Evolutionary conservation across 345 rosid genomes (phyloP).

Genomic region (Litchi chinensis): DNA sequence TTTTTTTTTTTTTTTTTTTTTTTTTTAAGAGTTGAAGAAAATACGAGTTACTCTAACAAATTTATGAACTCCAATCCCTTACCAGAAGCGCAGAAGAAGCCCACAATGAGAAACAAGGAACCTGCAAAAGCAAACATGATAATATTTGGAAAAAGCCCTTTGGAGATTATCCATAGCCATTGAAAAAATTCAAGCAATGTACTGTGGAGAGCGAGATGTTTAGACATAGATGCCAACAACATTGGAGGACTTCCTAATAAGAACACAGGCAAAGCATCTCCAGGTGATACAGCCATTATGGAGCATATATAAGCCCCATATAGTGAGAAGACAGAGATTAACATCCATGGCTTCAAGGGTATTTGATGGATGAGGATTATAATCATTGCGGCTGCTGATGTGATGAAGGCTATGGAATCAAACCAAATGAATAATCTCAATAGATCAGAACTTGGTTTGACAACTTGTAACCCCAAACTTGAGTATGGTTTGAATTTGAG

Average conservation of each 20-base stretch:
- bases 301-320: constrained; percentile 18
- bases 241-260: background rate
- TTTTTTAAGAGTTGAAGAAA: too few species aligned
- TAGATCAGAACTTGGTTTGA: background rate
- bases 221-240: background rate
- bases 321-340: background rate
- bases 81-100: too few species aligned
- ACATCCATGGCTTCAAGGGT: constrained; percentile 21
- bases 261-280: background rate
- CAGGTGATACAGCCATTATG: constrained; percentile 12
- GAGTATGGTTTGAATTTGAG: background rate
- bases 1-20: too few species aligned
- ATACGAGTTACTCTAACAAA: too few species aligned
- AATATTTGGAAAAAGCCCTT: background rate
- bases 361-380: constrained; percentile 19
- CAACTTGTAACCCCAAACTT: background rate
- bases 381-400: constrained; percentile 17
- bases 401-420: constrained; percentile 24
- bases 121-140: background rate
- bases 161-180: background rate
- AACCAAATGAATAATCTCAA: constrained; percentile 15
- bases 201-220: background rate
- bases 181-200: background rate
- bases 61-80: too few species aligned
- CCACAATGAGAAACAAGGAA: background rate